Base-by-base conservation (phyloP, 139 green algal genomes). In the Ettlia oleoabundans region DNA sequence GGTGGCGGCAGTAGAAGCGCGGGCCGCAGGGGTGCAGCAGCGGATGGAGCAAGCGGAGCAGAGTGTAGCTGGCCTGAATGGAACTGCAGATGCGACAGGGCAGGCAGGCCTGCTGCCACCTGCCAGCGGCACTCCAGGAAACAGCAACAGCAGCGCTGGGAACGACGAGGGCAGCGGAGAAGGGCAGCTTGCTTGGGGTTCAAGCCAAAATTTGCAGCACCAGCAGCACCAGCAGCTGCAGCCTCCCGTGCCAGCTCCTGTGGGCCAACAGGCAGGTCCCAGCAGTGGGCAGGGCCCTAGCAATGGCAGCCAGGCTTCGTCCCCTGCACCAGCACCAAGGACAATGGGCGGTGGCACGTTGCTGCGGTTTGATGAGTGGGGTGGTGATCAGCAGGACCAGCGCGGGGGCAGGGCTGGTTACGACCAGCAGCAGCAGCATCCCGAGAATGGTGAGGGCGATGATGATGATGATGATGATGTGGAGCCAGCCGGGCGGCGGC, bases 211-310 rank as follows among this genome's bases (percentile, higher is more conserved):
- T 58, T 33, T 68, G 33, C 42, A 74, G 47, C 6, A 47, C 10
- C n/a, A 69, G 63, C 63, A 38, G 63, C 63, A 30, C 63, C 62
- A 80, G 73, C 21, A 51, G 73, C 41, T 37, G 75, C 75, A 21
- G 52, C 41, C n/a, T n/a, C n/a, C n/a, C n/a, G n/a, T n/a, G n/a
- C n/a, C n/a, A n/a, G n/a, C n/a, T n/a, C n/a, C n/a, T n/a, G n/a
- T n/a, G n/a, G n/a, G n/a, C n/a, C n/a, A n/a, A n/a, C n/a, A n/a
- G n/a, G n/a, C n/a, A n/a, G n/a, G n/a, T n/a, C n/a, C n/a, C n/a
- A n/a, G n/a, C n/a, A n/a, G n/a, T n/a, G n/a, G n/a, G n/a, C n/a
- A n/a, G n/a, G n/a, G n/a, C n/a, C n/a, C n/a, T n/a, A n/a, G n/a
- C n/a, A n/a, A n/a, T n/a, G n/a, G n/a, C n/a, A n/a, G n/a, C n/a